phyloP scores from a whole-genome alignment of 495 filamentous ascomycete genomes.

The Neurospora sp. region DNA sequence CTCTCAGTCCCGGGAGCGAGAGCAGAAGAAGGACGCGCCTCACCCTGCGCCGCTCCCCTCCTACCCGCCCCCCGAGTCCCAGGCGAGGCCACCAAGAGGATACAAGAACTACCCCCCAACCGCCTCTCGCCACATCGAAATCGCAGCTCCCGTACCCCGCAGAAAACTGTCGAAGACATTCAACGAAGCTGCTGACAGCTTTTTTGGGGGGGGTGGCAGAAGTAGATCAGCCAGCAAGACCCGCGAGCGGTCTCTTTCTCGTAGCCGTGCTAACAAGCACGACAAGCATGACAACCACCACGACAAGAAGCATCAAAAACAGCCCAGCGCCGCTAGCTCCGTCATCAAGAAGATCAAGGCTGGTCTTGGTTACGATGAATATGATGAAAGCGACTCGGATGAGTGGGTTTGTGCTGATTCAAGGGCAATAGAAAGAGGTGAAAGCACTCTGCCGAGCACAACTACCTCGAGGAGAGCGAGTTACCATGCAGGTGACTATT shows the following conservation, averaged over 20 bases:
- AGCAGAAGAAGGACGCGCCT: too few relatives aligned
- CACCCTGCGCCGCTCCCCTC: too few relatives aligned
- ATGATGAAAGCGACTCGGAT: not conserved
- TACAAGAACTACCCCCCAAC: not conserved
- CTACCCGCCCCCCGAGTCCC: not conserved
- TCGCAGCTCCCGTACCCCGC: not conserved
- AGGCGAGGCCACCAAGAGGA: not conserved
- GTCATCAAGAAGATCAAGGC: not conserved
- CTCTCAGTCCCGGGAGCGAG: not conserved
- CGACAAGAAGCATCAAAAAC: not conserved
- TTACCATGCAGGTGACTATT: not conserved
- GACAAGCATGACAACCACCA: not conserved
- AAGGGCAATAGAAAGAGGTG: not conserved
- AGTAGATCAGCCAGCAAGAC: not conserved
- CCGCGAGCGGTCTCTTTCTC: not conserved
- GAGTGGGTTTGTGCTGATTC: not conserved
- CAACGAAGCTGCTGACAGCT: not conserved
- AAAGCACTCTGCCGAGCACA: not conserved
- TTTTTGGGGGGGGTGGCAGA: not conserved
- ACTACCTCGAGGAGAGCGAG: too few relatives aligned
- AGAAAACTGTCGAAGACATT: not conserved
- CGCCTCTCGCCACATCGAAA: not conserved
- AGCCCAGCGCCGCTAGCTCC: not conserved
- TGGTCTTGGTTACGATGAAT: not conserved
- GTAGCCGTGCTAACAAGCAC: not conserved